Conservation (phyloP, 495 filamentous ascomycete genomes). For the Aspergillus hancockii region DNA sequence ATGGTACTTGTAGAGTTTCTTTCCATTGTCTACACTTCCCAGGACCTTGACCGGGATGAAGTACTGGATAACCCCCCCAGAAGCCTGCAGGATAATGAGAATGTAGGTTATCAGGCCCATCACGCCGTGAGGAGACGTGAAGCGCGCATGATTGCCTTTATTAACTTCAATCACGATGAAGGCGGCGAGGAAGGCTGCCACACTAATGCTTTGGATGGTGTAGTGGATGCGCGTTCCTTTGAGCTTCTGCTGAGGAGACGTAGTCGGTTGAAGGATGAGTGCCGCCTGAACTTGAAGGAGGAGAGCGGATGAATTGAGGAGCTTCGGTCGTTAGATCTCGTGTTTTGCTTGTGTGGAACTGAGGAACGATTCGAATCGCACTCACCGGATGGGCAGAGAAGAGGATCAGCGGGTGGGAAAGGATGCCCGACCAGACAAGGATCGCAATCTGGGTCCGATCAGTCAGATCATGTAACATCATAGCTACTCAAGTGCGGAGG, state of each 20-base stretch:
- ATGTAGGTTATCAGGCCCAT: slow-evolving; percentile 78
- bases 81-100: slow-evolving; percentile 67
- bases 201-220: slow-evolving; percentile 61
- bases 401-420: slow-evolving; percentile 64
- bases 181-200: slow-evolving; percentile 62
- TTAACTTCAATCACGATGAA: slow-evolving; percentile 81
- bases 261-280: slow-evolving; percentile 86
- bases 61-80: slow-evolving; percentile 79
- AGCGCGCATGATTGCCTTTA: slow-evolving; percentile 69
- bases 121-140: slow-evolving; percentile 76
- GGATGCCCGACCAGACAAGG: slow-evolving; percentile 74
- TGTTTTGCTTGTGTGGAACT: slow-evolving; percentile 4
- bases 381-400: slow-evolving; percentile 82
- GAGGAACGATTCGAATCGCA: slow-evolving; percentile 7
- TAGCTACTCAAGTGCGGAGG: not conserved
- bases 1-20: slow-evolving; percentile 86
- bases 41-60: slow-evolving; percentile 64
- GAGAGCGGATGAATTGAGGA: slow-evolving; percentile 75
- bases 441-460: too few species aligned
- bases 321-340: slow-evolving; percentile 31
- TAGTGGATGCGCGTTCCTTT: slow-evolving; percentile 71
- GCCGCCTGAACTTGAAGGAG: slow-evolving; percentile 75
- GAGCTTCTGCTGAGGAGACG: slow-evolving; percentile 70
- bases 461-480: too few species aligned
- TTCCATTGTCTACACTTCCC: slow-evolving; percentile 77